A percentile compares a stretch with the other conserved stretches of the same genome.
Evolutionary conservation across 495 filamentous ascomycete species (phyloP).

Genomic region (Aspergillus haitiensis): DNA sequence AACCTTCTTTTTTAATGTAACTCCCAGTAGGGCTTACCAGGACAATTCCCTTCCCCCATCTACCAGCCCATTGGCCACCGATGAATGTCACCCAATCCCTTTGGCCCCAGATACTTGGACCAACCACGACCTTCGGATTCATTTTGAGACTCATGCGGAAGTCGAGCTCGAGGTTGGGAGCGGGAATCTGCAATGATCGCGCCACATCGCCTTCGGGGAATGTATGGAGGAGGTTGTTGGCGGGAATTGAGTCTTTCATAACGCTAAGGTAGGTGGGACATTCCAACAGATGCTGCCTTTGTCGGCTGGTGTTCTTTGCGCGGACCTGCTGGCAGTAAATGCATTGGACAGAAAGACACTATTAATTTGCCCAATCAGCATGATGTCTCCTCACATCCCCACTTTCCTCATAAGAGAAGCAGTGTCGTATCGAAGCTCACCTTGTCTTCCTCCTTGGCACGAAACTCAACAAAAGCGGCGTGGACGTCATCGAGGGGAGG

Average conservation of each 20-base stretch:
- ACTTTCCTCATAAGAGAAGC: neutral
- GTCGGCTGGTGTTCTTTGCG: constrained; percentile 58
- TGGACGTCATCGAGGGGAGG: constrained; percentile 55
- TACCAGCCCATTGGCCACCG: constrained; percentile 60
- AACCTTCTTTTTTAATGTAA: neutral
- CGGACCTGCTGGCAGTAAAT: constrained; percentile 59
- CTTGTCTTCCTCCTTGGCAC: constrained; percentile 60
- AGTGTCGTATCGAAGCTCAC: constrained; percentile 30
- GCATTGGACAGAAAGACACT: constrained; percentile 59
- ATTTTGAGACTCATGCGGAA: constrained; percentile 64
- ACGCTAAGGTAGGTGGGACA: constrained; percentile 57
- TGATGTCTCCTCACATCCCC: neutral
- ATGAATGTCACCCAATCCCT: constrained; percentile 59
- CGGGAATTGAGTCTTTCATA: constrained; percentile 60
- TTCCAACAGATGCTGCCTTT: constrained; percentile 56
- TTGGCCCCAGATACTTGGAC: constrained; percentile 54
- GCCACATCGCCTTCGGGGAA: constrained; percentile 56
- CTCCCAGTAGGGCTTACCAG: constrained; percentile 46
- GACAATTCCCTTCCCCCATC: constrained; percentile 59
- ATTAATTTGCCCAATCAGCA: constrained; percentile 6
- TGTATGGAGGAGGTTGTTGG: constrained; percentile 57
- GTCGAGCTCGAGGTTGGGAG: constrained; percentile 58
- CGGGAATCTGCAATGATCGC: constrained; percentile 53
- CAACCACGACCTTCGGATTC: constrained; percentile 56
- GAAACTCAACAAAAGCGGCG: constrained; percentile 57